These are phyloP conservation scores for Chlorella sp. DNA, from an alignment of 139 green algal genomes.

Conservation along the genomic window DNA sequence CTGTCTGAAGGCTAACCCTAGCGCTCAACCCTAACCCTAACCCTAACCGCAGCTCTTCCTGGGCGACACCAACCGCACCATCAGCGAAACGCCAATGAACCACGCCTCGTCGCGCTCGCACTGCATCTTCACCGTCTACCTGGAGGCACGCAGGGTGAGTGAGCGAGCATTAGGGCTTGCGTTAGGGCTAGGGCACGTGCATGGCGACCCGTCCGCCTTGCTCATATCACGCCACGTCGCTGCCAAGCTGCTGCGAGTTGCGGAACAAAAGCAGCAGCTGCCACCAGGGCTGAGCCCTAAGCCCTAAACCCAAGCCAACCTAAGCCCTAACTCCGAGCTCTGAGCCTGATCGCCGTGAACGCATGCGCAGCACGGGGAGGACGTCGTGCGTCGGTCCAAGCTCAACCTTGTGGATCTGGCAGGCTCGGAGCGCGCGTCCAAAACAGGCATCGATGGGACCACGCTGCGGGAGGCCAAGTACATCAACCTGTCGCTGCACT, in stretches of 20 bases:
- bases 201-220: too few relatives aligned
- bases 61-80: constrained; percentile 83
- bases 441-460: constrained; percentile 61
- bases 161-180: too few relatives aligned
- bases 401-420: constrained; percentile 72
- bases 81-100: constrained; percentile 88
- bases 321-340: too few relatives aligned
- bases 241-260: too few relatives aligned
- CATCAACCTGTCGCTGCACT: constrained; percentile 85
- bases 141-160: constrained; percentile 58
- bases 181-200: too few relatives aligned
- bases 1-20: too few relatives aligned
- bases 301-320: too few relatives aligned
- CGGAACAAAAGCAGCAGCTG: too few relatives aligned
- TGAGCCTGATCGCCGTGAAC: too few relatives aligned
- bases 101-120: constrained; percentile 72
- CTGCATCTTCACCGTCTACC: constrained; percentile 79
- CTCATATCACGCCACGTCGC: too few relatives aligned
- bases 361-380: constrained; percentile 35
- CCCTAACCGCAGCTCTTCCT: constrained; percentile 85
- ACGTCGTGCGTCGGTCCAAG: constrained; percentile 63
- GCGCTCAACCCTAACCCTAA: too few relatives aligned
- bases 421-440: constrained; percentile 56
- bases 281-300: too few relatives aligned
- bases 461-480: constrained; percentile 77